Conservation (phyloP, 2,329 filamentous ascomycete species). For the Talaromyces amestolkiae region DNA sequence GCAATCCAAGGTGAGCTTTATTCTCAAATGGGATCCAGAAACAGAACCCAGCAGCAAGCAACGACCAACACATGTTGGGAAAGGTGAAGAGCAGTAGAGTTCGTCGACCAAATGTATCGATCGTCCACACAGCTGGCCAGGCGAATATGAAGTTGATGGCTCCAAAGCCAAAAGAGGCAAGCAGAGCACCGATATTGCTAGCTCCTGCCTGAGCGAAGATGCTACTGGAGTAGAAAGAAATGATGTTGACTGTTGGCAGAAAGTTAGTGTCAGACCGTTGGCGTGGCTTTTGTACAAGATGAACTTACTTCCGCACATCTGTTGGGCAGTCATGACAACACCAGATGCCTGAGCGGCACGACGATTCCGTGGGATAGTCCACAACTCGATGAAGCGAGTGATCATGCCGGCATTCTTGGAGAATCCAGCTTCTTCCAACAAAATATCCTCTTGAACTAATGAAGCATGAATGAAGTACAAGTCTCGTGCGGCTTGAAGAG, state of each 20-base stretch:
- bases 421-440: constrained; percentile 26
- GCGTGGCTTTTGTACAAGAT: not conserved
- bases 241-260: constrained; percentile 57
- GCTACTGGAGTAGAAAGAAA: constrained; percentile 71
- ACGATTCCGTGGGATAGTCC: constrained; percentile 49
- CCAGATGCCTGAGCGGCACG: constrained; percentile 72
- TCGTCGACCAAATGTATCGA: constrained; percentile 65
- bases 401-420: constrained; percentile 55
- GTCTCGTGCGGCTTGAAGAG: constrained; percentile 61
- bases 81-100: constrained; percentile 64
- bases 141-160: constrained; percentile 64
- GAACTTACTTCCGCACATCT: constrained; percentile 58
- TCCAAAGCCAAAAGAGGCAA: constrained; percentile 65
- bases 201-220: constrained; percentile 57
- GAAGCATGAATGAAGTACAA: constrained; percentile 60
- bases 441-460: constrained; percentile 45
- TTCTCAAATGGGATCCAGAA: constrained; percentile 50
- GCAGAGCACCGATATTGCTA: constrained; percentile 54
- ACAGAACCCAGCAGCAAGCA: constrained; percentile 60
- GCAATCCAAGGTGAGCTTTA: constrained; percentile 50
- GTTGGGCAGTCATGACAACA: constrained; percentile 75
- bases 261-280: not conserved
- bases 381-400: constrained; percentile 57
- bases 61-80: constrained; percentile 66
- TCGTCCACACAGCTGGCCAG: constrained; percentile 63